phyloP scores from a whole-genome alignment of 2,329 filamentous ascomycete genomes.

The Rosellinia necatrix region DNA sequence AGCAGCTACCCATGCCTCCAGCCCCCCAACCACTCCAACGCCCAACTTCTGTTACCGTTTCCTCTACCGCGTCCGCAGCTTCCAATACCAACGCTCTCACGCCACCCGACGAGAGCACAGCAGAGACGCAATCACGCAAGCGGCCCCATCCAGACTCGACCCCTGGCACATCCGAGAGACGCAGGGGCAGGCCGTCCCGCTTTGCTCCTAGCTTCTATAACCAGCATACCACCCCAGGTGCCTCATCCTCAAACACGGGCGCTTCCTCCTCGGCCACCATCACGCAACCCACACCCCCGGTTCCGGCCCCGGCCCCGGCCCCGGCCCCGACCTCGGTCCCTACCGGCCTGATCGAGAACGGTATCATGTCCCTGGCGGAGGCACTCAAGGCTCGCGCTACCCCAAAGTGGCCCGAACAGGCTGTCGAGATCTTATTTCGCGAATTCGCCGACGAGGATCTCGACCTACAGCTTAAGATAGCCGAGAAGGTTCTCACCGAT shows the following conservation, averaged over 20 bases:
- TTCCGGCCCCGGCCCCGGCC: slow-evolving; percentile 14
- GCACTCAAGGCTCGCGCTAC: slow-evolving; percentile 46
- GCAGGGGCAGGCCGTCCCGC: slow-evolving; percentile 42
- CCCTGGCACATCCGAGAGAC: slow-evolving; percentile 34
- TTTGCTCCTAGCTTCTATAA: slow-evolving; percentile 42
- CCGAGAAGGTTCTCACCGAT: slow-evolving; percentile 62
- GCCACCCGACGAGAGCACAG: slow-evolving; percentile 57
- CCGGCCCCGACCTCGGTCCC: not conserved
- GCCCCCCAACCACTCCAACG: slow-evolving; percentile 37
- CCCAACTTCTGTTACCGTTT: slow-evolving; percentile 39
- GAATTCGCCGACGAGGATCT: slow-evolving; percentile 62
- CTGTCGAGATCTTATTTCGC: slow-evolving; percentile 62
- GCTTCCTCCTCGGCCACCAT: slow-evolving; percentile 14
- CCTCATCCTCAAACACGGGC: slow-evolving; percentile 18
- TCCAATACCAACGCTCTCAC: slow-evolving; percentile 54
- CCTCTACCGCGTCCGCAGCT: slow-evolving; percentile 39
- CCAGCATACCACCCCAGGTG: slow-evolving; percentile 30
- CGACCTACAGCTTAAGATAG: slow-evolving; percentile 63
- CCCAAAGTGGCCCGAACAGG: slow-evolving; percentile 60
- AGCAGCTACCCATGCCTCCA: slow-evolving; percentile 33
- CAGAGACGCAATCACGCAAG: slow-evolving; percentile 48
- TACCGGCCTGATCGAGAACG: slow-evolving; percentile 43
- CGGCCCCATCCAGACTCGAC: slow-evolving; percentile 34
- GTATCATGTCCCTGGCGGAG: slow-evolving; percentile 46
- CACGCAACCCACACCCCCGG: slow-evolving; percentile 29